Percentiles rank a stretch among this genome's conserved stretches.
These are phyloP conservation scores for Dryas octopetala DNA, from an alignment of 306 rosid genomes.

Conservation along the genomic window DNA sequence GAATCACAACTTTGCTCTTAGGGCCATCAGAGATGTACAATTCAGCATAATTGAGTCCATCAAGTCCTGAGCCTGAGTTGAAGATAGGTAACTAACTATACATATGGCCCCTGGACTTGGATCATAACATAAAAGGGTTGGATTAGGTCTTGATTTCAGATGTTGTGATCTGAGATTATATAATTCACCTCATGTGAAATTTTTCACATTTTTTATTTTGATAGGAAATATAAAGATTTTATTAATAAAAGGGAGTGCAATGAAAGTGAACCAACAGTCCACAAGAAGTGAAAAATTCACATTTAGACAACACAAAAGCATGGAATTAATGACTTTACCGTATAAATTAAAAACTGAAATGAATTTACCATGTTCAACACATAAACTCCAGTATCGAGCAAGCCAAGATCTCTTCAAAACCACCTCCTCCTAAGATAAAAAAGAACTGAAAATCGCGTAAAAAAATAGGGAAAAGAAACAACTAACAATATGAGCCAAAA, in stretches of 20 bases:
- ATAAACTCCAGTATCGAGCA: slow-evolving; percentile 87
- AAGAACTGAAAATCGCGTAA: slow-evolving; percentile 34
- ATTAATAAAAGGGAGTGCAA: too few relatives aligned
- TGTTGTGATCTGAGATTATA: too few relatives aligned
- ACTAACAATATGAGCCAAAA: slow-evolving; percentile 6
- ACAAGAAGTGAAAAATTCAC: not conserved
- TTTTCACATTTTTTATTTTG: too few relatives aligned
- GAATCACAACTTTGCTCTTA: not conserved
- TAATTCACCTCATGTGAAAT: too few relatives aligned
- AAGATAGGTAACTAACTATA: not conserved
- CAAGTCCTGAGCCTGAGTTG: not conserved
- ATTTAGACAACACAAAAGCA: slow-evolving; percentile 6
- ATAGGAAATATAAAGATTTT: too few relatives aligned
- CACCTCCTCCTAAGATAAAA: slow-evolving; percentile 77
- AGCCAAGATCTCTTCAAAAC: slow-evolving; percentile 97
- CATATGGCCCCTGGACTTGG: not conserved
- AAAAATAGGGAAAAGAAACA: slow-evolving; percentile 16
- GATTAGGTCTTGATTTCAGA: not conserved
- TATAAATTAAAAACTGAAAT: slow-evolving; percentile 19
- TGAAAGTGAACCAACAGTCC: too few relatives aligned
- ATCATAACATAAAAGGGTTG: not conserved
- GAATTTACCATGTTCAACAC: slow-evolving; percentile 62
- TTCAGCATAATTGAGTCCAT: not conserved
- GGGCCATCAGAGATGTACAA: not conserved
- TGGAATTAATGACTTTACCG: not conserved